These are phyloP conservation scores for Solanum etuberosum DNA, from an alignment of 257 asterid species.

Conservation along the genomic window DNA sequence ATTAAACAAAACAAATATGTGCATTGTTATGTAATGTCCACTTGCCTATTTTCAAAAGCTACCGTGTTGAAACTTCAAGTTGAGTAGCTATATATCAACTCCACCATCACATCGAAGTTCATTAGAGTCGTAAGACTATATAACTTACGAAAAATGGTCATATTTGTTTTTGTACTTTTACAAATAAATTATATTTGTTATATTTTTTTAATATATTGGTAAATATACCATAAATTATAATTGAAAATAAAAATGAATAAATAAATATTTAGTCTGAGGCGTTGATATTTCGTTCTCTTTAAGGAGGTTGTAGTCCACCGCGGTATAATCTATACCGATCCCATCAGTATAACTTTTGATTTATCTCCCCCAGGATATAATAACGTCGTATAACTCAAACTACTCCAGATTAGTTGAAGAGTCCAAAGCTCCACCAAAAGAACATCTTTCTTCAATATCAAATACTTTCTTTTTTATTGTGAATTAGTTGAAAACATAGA, in stretches of 20 bases:
- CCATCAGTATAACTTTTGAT: background rate
- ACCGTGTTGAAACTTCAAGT: background rate
- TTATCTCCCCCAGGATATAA: background rate
- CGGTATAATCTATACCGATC: no score
- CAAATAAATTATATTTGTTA: no score
- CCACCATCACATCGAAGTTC: background rate
- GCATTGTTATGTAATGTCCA: background rate
- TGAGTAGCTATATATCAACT: background rate
- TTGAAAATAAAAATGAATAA: background rate
- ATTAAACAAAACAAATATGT: background rate
- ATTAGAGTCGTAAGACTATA: no score
- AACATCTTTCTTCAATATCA: background rate
- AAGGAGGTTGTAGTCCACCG: no score
- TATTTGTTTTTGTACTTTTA: background rate
- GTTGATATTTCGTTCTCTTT: no score
- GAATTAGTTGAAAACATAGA: background rate
- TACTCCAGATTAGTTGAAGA: no score
- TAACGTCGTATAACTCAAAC: no score
- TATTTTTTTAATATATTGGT: no score
- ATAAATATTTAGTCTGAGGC: background rate
- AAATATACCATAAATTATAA: no score
- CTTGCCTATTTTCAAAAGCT: background rate
- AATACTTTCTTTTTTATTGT: no score
- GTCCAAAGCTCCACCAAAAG: background rate
- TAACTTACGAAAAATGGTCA: no score